Evolutionary conservation across 73 alveolate species (phyloP), one percentile per base, ranked within the genome.

Genomic region (Stentor coeruleus): DNA sequence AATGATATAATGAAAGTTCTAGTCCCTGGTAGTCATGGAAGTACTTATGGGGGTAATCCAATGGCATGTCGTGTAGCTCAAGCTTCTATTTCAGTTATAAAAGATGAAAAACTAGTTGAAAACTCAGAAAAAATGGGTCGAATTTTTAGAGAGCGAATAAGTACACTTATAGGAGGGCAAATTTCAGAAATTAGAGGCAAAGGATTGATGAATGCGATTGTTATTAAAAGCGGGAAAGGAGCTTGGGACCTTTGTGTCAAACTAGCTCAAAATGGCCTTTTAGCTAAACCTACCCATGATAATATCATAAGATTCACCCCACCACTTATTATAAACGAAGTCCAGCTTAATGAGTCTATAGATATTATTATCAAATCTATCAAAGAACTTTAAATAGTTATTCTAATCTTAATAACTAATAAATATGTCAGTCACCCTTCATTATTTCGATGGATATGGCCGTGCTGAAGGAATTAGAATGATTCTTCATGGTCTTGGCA

Each of bases 41-140:
- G 96, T 42, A 96, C 99, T 39, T 96, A 88, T 76, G 98, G 98
- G 15, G 98, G 99, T 3, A 92, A 88, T 85, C 97, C 98, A 0
- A 84, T 96, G 35, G 97, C 97, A 1, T 86, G 91, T 74, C n/a
- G n/a, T n/a, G n/a, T n/a, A n/a, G n/a, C n/a, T n/a, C n/a, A n/a
- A n/a, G n/a, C n/a, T n/a, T n/a, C n/a, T n/a, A n/a, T n/a, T n/a
- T n/a, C n/a, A 79, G 93, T 90, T 74, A 60, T 94, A 4, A 42
- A 84, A 41, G 96, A 92, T 30, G 97, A 94, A 76, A 84, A 88
- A 37, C 79, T 94, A 87, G 83, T 90, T 59, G 94, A 92, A 59
- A 91, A 90, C 55, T 84, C 98, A 58, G n/a, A 38, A 4, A 83
- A 26, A 4, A 82, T 87, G 90, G 97, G 98, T n/a, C 85, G 59